Base-by-base conservation (phyloP, 2,329 filamentous ascomycete species). In the Moelleriella libera region DNA sequence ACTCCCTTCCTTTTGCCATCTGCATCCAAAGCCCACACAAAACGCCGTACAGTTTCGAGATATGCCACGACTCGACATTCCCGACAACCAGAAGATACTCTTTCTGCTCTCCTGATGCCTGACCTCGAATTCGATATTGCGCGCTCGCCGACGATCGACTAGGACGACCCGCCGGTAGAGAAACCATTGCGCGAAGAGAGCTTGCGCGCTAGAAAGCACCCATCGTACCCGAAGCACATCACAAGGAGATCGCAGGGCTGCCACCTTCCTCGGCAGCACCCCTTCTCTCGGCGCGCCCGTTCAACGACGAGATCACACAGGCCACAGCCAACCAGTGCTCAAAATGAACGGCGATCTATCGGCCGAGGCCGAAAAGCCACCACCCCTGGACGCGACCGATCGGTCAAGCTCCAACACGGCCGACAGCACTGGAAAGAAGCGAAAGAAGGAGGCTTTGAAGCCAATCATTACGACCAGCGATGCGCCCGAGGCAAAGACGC, bases 381-480 rank as follows among this genome's bases (percentile, higher is more conserved):
- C 58, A 5, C 31, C 45, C 31, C 34, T 44, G 11, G 47, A 49
- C 39, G 53, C 50, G 21, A 47, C 45, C 30, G 44, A 43, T 29
- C 30, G 34, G 46, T 47, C 51, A 49, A 52, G 48, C 46, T 50
- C 58, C 47, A 64, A 65, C 49, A 58, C 60, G 47, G 57, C 53
- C 47, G 60, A 55, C 46, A 52, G 58, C n/a, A 50, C 53, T 29
- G 58, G 59, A 28, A 86, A 85, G 73, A 87, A 87, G 73, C 75
- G 82, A 60, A 82, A 83, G 70, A 87, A 87, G 73, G 80, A 82
- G 41, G 75, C 74, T 47, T 68, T 85, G 55, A 85, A 85, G 67
- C 83, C 83, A 57, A 86, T 87, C 60, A 83, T 87, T 64, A 87
- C 82, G 41, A 83, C 75, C 50, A 82, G 68, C 63, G 64, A 70